Evolutionary conservation across 257 asterid species (phyloP), one percentile per base, ranked within the genome.

Genomic region (Gentiana straminea): DNA sequence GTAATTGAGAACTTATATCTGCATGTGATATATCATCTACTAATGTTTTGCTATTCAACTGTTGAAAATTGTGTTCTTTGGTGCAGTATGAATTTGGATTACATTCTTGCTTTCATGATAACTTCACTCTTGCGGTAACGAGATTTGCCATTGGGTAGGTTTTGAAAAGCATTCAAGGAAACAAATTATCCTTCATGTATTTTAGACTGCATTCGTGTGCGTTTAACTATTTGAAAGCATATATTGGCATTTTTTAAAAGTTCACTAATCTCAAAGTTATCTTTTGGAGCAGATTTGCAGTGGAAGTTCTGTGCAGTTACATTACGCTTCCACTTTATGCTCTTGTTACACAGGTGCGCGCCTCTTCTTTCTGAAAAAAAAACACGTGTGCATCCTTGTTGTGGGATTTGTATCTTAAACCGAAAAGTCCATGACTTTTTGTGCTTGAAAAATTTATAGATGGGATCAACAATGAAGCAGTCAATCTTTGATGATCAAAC

Each of bases 251-350:
- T 7, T 7, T 15, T 12, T 2, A 36, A 7, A 37, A 33, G 57
- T 34, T 44, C 12, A 57, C 43, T 43, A 44, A 57, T 52, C 51
- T 43, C 11, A 56, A 4, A 7, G n/a, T 44, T 46, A 52, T 50
- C 52, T 36, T 51, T 55, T 24, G 24, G 70, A 60, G 57, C 92
- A 91, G 98, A 81, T 7, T 80, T 15, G 80, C 75, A 35, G 91
- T 84, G 35, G 96, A 91, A 63, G 56, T 91, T 52, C 13, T 91
- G 58, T 84, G 95, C 84, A 91, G 98, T 65, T 91, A 87, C 77
- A 79, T 87, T 8, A 91, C 98, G 35, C 98, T 91, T 63, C 98
- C 98, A 2, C 81, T 91, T 41, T 87, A 91, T 63, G 96, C 98
- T 24, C 93, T 91, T 0, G 98, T 91, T 10, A 87, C 98, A 57